Evolutionary conservation across 305 asterid genomes (phyloP).

Genomic region (Fraxinus xanthoxyloides): DNA sequence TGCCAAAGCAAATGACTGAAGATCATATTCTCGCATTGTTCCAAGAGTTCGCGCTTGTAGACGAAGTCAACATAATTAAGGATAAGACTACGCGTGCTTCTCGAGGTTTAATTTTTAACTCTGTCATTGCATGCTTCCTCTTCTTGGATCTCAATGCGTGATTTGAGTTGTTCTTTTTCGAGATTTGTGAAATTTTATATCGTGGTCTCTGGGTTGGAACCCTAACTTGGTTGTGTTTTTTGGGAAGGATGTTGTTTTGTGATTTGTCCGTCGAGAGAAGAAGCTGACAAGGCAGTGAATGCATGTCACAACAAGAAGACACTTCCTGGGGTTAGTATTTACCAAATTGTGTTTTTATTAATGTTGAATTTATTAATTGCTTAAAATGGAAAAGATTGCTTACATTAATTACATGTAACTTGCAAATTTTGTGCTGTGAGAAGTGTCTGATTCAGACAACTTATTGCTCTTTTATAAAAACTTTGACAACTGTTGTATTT

Average conservation of each 20-base stretch:
- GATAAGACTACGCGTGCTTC: constrained; percentile 85
- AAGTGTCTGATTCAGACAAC: neutral
- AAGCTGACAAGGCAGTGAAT: constrained; percentile 78
- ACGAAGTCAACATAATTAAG: constrained; percentile 82
- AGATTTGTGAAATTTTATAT: constrained; percentile 26
- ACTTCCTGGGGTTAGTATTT: constrained; percentile 72
- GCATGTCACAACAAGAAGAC: constrained; percentile 83
- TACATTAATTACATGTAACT: neutral
- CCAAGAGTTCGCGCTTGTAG: constrained; percentile 63
- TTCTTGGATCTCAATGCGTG: constrained; percentile 50
- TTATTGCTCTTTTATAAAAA: neutral
- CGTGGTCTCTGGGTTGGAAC: constrained; percentile 24
- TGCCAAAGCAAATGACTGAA: constrained; percentile 82
- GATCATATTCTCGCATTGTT: constrained; percentile 63
- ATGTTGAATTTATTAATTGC: constrained; percentile 14
- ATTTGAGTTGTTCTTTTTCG: constrained; percentile 19
- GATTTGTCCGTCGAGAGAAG: constrained; percentile 83
- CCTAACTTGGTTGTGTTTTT: constrained; percentile 37
- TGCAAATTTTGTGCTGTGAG: neutral
- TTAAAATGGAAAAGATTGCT: neutral
- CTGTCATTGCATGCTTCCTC: constrained; percentile 24
- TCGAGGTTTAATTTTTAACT: constrained; percentile 41
- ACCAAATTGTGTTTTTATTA: neutral
- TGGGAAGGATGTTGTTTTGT: constrained; percentile 68
- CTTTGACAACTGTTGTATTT: neutral